Percentiles rank a stretch among this genome's conserved stretches.
These are phyloP conservation scores for Astrothelium subdiscretum DNA, from an alignment of 495 filamentous ascomycete genomes.

Conservation along the genomic window DNA sequence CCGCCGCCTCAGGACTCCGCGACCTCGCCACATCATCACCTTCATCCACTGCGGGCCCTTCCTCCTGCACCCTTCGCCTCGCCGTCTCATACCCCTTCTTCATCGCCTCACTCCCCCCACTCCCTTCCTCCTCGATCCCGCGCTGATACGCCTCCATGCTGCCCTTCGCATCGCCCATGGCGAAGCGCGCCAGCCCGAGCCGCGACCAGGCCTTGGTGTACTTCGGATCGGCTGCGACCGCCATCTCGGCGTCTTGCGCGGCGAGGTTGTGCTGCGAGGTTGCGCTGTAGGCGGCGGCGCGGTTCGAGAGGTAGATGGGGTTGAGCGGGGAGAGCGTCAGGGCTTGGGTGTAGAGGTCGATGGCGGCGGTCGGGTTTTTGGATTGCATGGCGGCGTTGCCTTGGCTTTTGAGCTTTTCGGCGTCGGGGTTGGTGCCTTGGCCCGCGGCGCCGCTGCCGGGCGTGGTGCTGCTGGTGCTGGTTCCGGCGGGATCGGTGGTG, in stretches of 20 bases:
- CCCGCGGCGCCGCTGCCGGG: conserved; percentile 16
- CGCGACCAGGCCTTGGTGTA: conserved; percentile 96
- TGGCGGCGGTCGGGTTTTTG: conserved; percentile 73
- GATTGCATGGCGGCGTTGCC: conserved; percentile 89
- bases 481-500: background rate
- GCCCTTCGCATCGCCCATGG: conserved; percentile 77
- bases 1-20: conserved; percentile 27
- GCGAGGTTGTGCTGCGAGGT: conserved; percentile 71
- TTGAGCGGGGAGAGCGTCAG: conserved; percentile 69
- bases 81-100: conserved; percentile 91
- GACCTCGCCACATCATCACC: conserved; percentile 41
- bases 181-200: conserved; percentile 80
- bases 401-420: conserved; percentile 77
- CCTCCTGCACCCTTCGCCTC: conserved; percentile 67
- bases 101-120: conserved; percentile 81
- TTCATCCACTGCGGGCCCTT: conserved; percentile 36
- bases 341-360: conserved; percentile 76
- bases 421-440: conserved; percentile 45
- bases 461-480: conserved; percentile 11
- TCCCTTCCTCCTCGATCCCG: conserved; percentile 90
- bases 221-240: conserved; percentile 70
- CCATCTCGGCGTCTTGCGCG: conserved; percentile 74
- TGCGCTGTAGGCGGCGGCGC: conserved; percentile 80
- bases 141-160: conserved; percentile 89
- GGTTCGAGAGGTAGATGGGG: conserved; percentile 95